Evolutionary conservation across 768 basidiomycete genomes (phyloP), one percentile per base, ranked within the genome.

Genomic region (Naematelia aurantialba): DNA sequence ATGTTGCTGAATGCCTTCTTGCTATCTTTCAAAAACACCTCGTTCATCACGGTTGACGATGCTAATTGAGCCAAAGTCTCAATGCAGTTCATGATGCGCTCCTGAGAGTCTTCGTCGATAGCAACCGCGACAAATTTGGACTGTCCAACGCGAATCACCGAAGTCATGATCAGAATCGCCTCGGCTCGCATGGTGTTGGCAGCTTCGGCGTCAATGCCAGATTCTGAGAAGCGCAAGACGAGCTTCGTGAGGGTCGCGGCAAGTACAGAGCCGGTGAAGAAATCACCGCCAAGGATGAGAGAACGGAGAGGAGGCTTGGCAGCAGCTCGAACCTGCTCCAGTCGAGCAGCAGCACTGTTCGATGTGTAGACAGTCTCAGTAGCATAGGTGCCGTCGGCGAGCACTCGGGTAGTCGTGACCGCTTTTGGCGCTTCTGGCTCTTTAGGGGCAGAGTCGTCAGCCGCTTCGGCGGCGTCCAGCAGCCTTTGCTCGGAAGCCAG

Each of bases 81-180:
- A 53, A 99, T 88, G 79, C 96, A 99, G 76, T 88, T 89, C 82
- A 96, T 84, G 78, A 99, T 91, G 24, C 96, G 86, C 78, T 99
- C 96, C 66, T 85, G 88, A 4, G 91, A 93, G 76, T 99, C 96
- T 75, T 99, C 96, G 79, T 99, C 96, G 65, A 99, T 99, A n/a
- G 89, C 88, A 1, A 86, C 87, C 0, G 89, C 85, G 45, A 88
- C 89, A 66, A 94, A 93, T 74, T 93, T 94, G 55, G 91, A 93
- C 79, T 98, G 94, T 34, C 96, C 96, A 56, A 97, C 90, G 49
- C 96, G 91, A 73, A 98, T 89, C 74, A 92, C 82, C 8, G 92
- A 96, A 1, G 92, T 87, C 96, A 99, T 97, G 75, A 98, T 91
- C 55, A 99, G 82, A 89, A 99, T 97, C 4, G 89, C 86, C 82